phyloP scores from a whole-genome alignment of 192 early-diverging fungal genomes.

The Kickxella alabastrina region DNA sequence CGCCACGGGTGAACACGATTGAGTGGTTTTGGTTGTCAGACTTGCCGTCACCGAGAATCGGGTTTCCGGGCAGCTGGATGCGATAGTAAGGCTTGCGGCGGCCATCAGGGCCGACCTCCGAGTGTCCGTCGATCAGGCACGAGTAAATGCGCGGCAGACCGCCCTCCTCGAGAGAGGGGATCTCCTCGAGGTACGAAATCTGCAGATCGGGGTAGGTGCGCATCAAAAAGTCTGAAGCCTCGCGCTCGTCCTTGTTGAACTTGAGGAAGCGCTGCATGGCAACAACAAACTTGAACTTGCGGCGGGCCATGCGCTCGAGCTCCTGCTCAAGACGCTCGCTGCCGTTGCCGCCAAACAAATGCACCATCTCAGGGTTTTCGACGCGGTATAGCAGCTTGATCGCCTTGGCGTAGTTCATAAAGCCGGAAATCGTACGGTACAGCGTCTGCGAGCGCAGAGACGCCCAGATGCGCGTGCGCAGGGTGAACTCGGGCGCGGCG shows the following conservation, averaged over 20 bases:
- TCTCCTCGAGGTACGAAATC: slow-evolving; percentile 77
- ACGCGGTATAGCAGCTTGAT: slow-evolving; percentile 75
- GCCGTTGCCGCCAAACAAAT: slow-evolving; percentile 60
- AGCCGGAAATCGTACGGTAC: slow-evolving; percentile 81
- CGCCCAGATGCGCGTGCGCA: slow-evolving; percentile 86
- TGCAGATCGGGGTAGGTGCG: slow-evolving; percentile 73
- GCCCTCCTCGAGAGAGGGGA: slow-evolving; percentile 58
- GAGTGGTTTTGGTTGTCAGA: slow-evolving; percentile 88
- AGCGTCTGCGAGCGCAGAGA: slow-evolving; percentile 81
- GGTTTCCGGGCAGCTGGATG: slow-evolving; percentile 75
- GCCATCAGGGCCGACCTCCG: slow-evolving; percentile 63
- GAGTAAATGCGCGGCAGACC: slow-evolving; percentile 57
- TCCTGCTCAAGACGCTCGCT: slow-evolving; percentile 66
- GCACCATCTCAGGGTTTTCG: slow-evolving; percentile 74
- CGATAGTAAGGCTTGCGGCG: slow-evolving; percentile 73
- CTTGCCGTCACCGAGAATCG: slow-evolving; percentile 89
- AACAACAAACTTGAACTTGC: slow-evolving; percentile 82
- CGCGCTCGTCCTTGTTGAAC: slow-evolving; percentile 73
- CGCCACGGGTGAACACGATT: slow-evolving; percentile 80
- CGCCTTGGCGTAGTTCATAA: slow-evolving; percentile 85
- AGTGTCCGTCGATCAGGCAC: slow-evolving; percentile 75
- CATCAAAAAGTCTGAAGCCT: slow-evolving; percentile 72
- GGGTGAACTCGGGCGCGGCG: slow-evolving; percentile 72
- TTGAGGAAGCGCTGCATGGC: slow-evolving; percentile 81
- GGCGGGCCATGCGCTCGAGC: slow-evolving; percentile 59